phyloP scores from a whole-genome alignment of 148 eudicot species.

The Oxyria digyna region DNA sequence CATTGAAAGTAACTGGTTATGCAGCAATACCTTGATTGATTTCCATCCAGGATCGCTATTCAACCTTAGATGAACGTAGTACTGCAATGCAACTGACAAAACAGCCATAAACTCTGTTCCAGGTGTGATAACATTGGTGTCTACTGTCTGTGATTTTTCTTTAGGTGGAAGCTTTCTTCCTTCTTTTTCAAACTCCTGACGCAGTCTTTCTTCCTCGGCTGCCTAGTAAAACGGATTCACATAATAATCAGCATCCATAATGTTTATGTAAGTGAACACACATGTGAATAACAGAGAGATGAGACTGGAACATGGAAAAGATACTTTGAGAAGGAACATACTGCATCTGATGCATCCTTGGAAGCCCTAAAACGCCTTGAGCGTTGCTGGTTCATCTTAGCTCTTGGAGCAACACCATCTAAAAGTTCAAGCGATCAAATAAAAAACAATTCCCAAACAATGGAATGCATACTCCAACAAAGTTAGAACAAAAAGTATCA shows the following conservation, averaged over 20 bases:
- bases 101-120: slow-evolving; percentile 96
- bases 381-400: slow-evolving; percentile 99
- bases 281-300: background rate
- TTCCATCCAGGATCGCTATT: slow-evolving; percentile 98
- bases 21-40: slow-evolving; percentile 58
- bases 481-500: background rate
- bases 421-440: slow-evolving; percentile 11
- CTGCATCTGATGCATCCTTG: slow-evolving; percentile 95
- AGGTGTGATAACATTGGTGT: slow-evolving; percentile 92
- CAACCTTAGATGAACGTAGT: slow-evolving; percentile 73
- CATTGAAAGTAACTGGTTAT: slow-evolving; percentile 28
- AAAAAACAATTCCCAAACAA: background rate
- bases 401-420: slow-evolving; percentile 99
- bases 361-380: slow-evolving; percentile 98
- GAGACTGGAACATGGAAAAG: background rate
- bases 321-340: slow-evolving; percentile 24
- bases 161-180: slow-evolving; percentile 10
- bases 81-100: slow-evolving; percentile 79
- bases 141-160: slow-evolving; percentile 60
- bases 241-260: background rate
- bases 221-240: slow-evolving; percentile 14
- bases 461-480: background rate
- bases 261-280: background rate
- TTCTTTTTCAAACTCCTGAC: slow-evolving; percentile 7
- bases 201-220: slow-evolving; percentile 10